phyloP scores from a whole-genome alignment of 2,329 filamentous ascomycete species.

The Fusarium sp. region DNA sequence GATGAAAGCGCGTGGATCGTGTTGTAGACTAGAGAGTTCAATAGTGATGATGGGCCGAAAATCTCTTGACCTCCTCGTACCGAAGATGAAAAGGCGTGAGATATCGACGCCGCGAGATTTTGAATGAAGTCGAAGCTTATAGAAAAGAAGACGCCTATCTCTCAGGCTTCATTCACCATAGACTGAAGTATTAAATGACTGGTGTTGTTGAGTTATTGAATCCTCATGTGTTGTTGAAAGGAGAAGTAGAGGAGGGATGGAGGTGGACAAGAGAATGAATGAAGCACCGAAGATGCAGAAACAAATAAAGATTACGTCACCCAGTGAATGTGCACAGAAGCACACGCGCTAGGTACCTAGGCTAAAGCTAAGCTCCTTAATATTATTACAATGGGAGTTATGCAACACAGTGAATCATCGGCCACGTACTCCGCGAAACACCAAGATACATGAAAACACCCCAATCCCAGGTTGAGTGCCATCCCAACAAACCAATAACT shows the following conservation, averaged over 20 bases:
- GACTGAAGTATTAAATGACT: accelerated
- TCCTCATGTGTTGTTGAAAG: neutral
- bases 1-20: too few relatives aligned
- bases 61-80: neutral
- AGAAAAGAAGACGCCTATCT: accelerated
- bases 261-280: neutral
- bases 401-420: neutral
- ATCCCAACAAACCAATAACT: accelerated
- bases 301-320: neutral
- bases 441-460: neutral
- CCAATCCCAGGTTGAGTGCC: neutral
- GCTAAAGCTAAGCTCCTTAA: neutral
- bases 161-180: accelerated
- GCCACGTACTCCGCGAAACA: neutral
- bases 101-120: neutral
- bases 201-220: accelerated
- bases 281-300: neutral
- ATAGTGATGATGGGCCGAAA: too few relatives aligned
- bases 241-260: neutral
- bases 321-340: accelerated
- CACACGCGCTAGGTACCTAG: too few relatives aligned
- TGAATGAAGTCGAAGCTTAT: accelerated
- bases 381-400: neutral
- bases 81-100: accelerated
- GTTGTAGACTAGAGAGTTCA: neutral